phyloP scores from a whole-genome alignment of 2,329 filamentous ascomycete genomes.

The Cadophora sp. region DNA sequence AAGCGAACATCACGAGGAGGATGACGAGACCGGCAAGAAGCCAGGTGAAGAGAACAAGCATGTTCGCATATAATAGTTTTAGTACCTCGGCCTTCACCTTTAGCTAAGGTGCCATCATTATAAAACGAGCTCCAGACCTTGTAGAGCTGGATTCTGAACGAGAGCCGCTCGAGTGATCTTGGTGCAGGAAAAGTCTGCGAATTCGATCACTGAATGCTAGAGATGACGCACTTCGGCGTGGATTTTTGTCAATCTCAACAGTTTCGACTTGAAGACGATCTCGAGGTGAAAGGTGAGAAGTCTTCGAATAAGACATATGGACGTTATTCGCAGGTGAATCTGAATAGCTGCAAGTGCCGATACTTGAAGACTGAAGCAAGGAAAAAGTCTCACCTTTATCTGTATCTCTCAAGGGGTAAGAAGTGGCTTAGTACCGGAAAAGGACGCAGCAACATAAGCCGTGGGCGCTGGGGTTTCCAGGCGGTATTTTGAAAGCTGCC shows the following conservation, averaged over 20 bases:
- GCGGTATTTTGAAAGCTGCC: conserved; percentile 6
- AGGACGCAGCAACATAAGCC: conserved; percentile 11
- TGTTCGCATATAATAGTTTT: conserved; percentile 28
- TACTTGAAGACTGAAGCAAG: no score
- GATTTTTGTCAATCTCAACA: conserved; percentile 18
- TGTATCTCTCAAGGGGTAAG: background rate
- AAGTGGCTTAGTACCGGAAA: conserved; percentile 5
- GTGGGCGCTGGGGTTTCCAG: background rate
- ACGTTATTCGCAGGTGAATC: no score
- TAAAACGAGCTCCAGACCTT: conserved; percentile 2
- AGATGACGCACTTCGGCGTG: conserved; percentile 16
- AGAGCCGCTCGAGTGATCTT: conserved; percentile 12
- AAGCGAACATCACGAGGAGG: conserved; percentile 29
- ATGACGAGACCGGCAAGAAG: conserved; percentile 29
- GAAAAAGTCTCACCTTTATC: conserved; percentile 12
- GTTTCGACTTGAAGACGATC: conserved; percentile 15
- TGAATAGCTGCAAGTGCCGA: background rate
- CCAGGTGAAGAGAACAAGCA: conserved; percentile 27
- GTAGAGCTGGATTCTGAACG: conserved; percentile 1
- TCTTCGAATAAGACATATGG: no score
- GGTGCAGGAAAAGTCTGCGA: conserved; percentile 1
- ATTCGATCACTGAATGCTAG: conserved; percentile 17
- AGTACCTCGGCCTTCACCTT: conserved; percentile 24
- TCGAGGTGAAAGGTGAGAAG: conserved; percentile 1
- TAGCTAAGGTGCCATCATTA: conserved; percentile 22